phyloP scores from a whole-genome alignment of 2,329 filamentous ascomycete species.

The Huntiella omanensis region DNA sequence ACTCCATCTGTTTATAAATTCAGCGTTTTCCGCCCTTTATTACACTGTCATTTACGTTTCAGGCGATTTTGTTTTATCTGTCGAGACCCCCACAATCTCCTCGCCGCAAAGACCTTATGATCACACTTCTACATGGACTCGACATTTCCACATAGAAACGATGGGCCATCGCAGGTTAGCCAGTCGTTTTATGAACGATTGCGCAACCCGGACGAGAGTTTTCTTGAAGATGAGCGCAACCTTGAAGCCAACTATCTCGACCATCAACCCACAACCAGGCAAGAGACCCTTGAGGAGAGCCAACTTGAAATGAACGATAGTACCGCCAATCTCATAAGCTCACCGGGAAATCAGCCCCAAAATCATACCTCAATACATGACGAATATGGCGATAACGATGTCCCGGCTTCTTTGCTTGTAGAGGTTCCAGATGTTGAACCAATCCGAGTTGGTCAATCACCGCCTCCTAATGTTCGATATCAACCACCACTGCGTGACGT shows the following conservation, averaged over 20 bases:
- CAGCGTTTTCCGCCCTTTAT: too few relatives aligned
- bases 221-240: background rate
- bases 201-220: conserved; percentile 13
- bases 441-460: conserved; percentile 11
- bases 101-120: too few relatives aligned
- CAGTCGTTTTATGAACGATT: conserved; percentile 33
- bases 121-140: background rate
- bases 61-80: too few relatives aligned
- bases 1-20: too few relatives aligned
- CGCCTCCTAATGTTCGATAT: conserved; percentile 13
- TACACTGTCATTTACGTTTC: too few relatives aligned
- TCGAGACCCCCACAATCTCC: too few relatives aligned
- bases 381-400: conserved; percentile 38
- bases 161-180: conserved; percentile 14
- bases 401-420: conserved; percentile 43
- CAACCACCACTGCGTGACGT: conserved; percentile 12
- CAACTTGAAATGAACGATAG: conserved; percentile 24
- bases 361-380: conserved; percentile 16
- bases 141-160: background rate
- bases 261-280: conserved; percentile 28
- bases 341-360: background rate
- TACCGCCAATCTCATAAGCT: conserved; percentile 12
- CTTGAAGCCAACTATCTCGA: conserved; percentile 13
- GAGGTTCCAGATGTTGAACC: conserved; percentile 25
- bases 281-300: conserved; percentile 27